These are phyloP conservation scores for Iris macrosiphon DNA, from an alignment of 106 monocot genomes.

Conservation along the genomic window DNA sequence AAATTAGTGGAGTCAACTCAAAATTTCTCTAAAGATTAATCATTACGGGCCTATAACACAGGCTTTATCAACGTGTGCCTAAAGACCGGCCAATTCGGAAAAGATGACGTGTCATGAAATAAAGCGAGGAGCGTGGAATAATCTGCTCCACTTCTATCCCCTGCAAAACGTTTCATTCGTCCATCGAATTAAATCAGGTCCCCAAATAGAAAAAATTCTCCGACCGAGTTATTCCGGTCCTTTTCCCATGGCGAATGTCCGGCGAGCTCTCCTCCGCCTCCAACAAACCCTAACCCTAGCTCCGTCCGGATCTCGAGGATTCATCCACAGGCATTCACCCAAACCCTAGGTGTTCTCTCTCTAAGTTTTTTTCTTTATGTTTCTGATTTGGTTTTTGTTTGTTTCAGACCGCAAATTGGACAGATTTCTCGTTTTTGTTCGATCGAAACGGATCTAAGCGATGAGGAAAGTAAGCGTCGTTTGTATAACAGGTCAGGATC, in stretches of 20 bases:
- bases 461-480: constrained; percentile 69
- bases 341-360: neutral
- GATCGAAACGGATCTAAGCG: constrained; percentile 40
- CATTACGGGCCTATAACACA: too few relatives aligned
- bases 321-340: neutral
- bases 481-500: constrained; percentile 81
- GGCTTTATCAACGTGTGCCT: too few relatives aligned
- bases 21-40: too few relatives aligned
- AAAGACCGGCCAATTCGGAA: too few relatives aligned
- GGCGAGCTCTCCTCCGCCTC: constrained; percentile 31
- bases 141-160: too few relatives aligned
- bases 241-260: constrained; percentile 18
- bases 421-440: constrained; percentile 20
- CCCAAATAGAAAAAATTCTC: neutral
- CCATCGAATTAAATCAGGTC: too few relatives aligned
- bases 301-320: neutral
- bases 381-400: neutral
- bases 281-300: constrained; percentile 15
- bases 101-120: too few relatives aligned
- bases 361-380: neutral
- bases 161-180: too few relatives aligned
- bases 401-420: constrained; percentile 13
- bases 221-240: neutral
- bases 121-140: too few relatives aligned
- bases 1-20: too few relatives aligned